phyloP scores from a whole-genome alignment of 1,139 yeast genomes.

The Taphrina betulina region DNA sequence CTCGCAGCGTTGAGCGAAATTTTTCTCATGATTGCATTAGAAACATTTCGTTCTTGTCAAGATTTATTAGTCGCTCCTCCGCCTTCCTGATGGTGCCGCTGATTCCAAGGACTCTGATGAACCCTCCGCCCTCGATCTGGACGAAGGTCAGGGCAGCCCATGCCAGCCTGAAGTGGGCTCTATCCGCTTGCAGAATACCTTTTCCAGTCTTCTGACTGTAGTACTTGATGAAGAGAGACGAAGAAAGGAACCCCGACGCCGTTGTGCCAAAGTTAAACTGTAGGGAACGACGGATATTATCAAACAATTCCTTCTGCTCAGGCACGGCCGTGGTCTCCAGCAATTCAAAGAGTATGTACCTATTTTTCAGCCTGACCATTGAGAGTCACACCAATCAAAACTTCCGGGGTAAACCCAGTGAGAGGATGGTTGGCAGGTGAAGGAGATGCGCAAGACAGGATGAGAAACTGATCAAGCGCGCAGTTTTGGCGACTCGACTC shows the following conservation, averaged over 20 bases:
- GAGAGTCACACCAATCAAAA: too few species aligned
- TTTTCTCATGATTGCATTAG: too few species aligned
- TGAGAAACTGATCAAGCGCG: too few species aligned
- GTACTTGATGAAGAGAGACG: conserved; percentile 55
- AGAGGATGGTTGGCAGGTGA: too few species aligned
- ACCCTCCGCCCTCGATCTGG: conserved; percentile 48
- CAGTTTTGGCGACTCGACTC: too few species aligned
- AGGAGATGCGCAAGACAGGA: too few species aligned
- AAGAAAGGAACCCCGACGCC: conserved; percentile 63
- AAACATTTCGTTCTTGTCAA: conserved; percentile 7
- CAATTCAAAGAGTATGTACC: conserved; percentile 79
- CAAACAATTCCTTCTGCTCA: conserved; percentile 53
- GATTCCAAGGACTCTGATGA: conserved; percentile 64
- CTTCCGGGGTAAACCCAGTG: too few species aligned
- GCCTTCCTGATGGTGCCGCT: conserved; percentile 83
- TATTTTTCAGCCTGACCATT: conserved; percentile 85
- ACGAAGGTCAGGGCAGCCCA: conserved; percentile 71
- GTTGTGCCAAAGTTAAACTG: conserved; percentile 67
- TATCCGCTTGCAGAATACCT: conserved; percentile 75
- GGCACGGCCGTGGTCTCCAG: conserved; percentile 48
- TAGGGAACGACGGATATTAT: conserved; percentile 51
- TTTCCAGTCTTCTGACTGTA: conserved; percentile 79
- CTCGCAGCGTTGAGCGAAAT: too few species aligned
- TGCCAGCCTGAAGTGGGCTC: conserved; percentile 62
- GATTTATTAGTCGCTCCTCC: conserved; percentile 54